These are phyloP conservation scores for Xerocomus spinulosus DNA, from an alignment of 768 basidiomycete genomes.

Conservation along the genomic window DNA sequence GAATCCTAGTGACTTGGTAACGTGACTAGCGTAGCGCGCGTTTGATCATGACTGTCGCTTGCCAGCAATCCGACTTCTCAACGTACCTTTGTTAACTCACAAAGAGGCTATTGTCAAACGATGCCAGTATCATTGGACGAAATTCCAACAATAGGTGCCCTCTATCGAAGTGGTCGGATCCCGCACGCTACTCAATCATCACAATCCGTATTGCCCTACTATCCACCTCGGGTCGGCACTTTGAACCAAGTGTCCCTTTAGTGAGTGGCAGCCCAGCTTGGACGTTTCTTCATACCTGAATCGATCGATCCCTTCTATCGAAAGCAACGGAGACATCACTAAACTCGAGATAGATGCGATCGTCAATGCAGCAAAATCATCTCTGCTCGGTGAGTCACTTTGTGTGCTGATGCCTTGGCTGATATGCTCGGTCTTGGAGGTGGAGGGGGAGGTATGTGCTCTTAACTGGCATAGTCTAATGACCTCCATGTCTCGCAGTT, in stretches of 20 bases:
- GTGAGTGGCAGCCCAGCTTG: constrained; percentile 41
- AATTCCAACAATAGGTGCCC: constrained; percentile 52
- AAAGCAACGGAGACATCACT: constrained; percentile 78
- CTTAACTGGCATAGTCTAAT: too few relatives aligned
- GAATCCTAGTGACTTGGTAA: too few relatives aligned
- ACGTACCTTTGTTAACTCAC: too few relatives aligned
- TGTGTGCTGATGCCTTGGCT: background rate
- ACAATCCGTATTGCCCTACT: constrained; percentile 14
- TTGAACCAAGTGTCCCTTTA: constrained; percentile 62
- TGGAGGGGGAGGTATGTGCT: constrained; percentile 74
- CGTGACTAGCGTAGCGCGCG: too few relatives aligned
- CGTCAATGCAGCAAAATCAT: constrained; percentile 79
- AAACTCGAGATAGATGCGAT: constrained; percentile 64
- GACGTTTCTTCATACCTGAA: background rate
- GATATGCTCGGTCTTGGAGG: constrained; percentile 37
- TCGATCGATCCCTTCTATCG: background rate
- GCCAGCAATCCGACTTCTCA: too few relatives aligned
- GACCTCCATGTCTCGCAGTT: constrained; percentile 46
- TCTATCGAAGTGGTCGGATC: constrained; percentile 41
- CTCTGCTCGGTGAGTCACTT: constrained; percentile 53
- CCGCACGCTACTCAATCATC: constrained; percentile 35
- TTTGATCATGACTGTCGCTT: too few relatives aligned
- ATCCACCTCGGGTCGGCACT: constrained; percentile 35
- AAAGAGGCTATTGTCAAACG: too few relatives aligned
- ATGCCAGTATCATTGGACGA: constrained; percentile 33